Conservation (phyloP, 208 protist genomes). For the Trypanosoma congolense region DNA sequence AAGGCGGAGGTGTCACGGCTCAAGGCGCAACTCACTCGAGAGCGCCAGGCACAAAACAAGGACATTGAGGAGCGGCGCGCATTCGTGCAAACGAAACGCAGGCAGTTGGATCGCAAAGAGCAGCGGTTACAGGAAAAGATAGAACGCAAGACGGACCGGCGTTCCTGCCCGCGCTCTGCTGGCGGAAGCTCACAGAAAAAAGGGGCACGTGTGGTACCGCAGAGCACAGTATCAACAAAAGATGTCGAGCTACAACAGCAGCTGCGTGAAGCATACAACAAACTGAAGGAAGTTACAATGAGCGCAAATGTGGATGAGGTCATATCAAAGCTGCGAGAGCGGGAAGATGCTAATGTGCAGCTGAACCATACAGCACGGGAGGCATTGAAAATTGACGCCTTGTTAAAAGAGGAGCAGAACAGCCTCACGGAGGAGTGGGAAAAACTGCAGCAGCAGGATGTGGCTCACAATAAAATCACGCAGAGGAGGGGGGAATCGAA, state of each 20-base stretch:
- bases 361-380: conserved; percentile 60
- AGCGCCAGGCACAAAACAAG: conserved; percentile 69
- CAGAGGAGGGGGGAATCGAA: conserved; percentile 4
- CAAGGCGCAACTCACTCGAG: conserved; percentile 60
- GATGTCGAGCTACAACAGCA: conserved; percentile 62
- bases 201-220: conserved; percentile 21
- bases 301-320: conserved; percentile 76
- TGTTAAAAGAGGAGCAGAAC: conserved; percentile 47
- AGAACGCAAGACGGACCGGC: conserved; percentile 67
- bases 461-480: conserved; percentile 12
- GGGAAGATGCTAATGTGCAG: conserved; percentile 75
- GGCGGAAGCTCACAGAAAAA: conserved; percentile 20
- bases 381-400: conserved; percentile 49
- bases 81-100: conserved; percentile 76
- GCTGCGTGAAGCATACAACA: conserved; percentile 86
- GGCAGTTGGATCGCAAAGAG: conserved; percentile 58
- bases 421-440: conserved; percentile 60
- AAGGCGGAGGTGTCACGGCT: conserved; percentile 76
- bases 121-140: conserved; percentile 58
- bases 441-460: conserved; percentile 66
- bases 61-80: conserved; percentile 81
- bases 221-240: conserved; percentile 32
- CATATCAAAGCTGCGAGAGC: conserved; percentile 81
- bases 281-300: conserved; percentile 91
- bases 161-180: conserved; percentile 23